phyloP scores from a whole-genome alignment of 192 early-diverging fungal species.

The Lobosporangium transversale region DNA sequence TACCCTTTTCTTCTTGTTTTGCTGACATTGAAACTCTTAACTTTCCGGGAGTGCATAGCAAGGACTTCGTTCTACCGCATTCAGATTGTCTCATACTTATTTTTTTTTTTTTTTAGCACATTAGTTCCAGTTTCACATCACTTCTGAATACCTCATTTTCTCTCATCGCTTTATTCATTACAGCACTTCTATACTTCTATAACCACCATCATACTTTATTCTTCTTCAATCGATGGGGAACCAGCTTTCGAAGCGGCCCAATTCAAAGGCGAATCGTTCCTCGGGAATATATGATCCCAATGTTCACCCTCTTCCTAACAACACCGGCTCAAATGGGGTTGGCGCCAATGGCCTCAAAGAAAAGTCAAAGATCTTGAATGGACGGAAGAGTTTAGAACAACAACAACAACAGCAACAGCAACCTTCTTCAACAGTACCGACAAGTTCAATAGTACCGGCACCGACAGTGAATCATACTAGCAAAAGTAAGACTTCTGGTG shows the following conservation, averaged over 20 bases:
- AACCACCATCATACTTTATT: neutral
- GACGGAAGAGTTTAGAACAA: neutral
- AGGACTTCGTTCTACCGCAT: too few relatives aligned
- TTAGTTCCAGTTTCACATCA: neutral
- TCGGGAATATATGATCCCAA: constrained; percentile 26
- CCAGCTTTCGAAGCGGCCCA: constrained; percentile 34
- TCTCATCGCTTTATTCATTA: neutral
- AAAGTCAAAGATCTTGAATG: constrained; percentile 1
- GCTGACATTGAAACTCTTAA: too few relatives aligned
- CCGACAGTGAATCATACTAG: too few relatives aligned
- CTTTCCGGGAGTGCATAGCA: neutral
- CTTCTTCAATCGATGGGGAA: constrained; percentile 32
- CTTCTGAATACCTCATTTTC: neutral
- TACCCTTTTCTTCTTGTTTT: too few relatives aligned
- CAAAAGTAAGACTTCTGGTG: neutral
- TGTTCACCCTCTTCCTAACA: neutral
- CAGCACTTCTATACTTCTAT: neutral
- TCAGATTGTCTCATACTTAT: neutral
- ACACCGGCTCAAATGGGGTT: neutral
- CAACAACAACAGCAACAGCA: too few relatives aligned
- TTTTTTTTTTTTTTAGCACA: neutral
- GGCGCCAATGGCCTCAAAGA: neutral
- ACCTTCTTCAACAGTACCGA: too few relatives aligned
- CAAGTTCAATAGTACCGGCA: too few relatives aligned
- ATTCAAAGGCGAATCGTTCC: constrained; percentile 28